phyloP scores from a whole-genome alignment of 257 asterid species.

The Rehmannia glutinosa region DNA sequence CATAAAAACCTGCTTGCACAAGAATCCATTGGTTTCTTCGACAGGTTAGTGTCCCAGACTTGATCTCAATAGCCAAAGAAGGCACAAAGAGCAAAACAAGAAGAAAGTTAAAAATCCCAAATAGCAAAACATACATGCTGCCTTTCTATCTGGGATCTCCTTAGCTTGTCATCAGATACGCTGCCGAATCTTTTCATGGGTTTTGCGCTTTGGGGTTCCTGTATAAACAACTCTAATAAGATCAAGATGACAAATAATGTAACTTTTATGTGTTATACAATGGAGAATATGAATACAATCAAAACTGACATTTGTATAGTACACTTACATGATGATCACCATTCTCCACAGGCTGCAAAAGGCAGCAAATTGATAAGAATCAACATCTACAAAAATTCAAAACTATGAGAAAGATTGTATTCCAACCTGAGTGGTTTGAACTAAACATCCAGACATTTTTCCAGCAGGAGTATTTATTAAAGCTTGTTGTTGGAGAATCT shows the following conservation, averaged over 20 bases:
- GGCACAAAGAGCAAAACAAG: not conserved
- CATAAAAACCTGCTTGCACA: not conserved
- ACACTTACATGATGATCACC: slow-evolving; percentile 61
- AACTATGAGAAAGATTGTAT: not conserved
- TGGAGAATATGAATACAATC: not conserved
- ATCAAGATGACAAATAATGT: not conserved
- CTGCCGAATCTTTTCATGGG: slow-evolving; percentile 41
- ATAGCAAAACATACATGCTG: slow-evolving; percentile 44
- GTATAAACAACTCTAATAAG: slow-evolving; percentile 13
- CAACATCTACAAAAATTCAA: not conserved
- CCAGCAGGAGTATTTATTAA: slow-evolving; percentile 35
- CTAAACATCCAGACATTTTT: slow-evolving; percentile 37
- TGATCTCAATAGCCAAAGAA: slow-evolving; percentile 20
- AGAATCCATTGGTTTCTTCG: not conserved
- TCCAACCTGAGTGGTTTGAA: slow-evolving; percentile 32
- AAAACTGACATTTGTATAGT: not conserved
- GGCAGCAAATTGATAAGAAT: slow-evolving; percentile 24
- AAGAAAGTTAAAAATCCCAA: not conserved
- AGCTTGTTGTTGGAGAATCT: slow-evolving; percentile 50
- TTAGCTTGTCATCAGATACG: slow-evolving; percentile 32
- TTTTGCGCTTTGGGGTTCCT: slow-evolving; percentile 37
- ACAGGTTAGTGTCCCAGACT: not conserved
- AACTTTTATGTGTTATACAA: not conserved
- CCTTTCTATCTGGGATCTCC: slow-evolving; percentile 50
- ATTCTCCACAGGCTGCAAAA: slow-evolving; percentile 54